These are phyloP conservation scores for Chytriomyces sp. DNA, from an alignment of 192 early-diverging fungal species.

Conservation along the genomic window DNA sequence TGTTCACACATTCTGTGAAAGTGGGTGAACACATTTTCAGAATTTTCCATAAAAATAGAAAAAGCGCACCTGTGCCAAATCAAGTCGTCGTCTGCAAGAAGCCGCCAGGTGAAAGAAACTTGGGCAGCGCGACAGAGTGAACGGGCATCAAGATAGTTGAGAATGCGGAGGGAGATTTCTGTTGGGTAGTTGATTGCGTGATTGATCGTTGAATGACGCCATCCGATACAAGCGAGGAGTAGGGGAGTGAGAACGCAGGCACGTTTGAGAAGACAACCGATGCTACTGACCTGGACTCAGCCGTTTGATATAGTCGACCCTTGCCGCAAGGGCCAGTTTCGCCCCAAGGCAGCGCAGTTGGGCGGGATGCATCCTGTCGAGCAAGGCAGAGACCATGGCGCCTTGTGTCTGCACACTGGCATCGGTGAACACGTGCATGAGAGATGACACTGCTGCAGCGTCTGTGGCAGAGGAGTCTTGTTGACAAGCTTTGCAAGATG, in stretches of 20 bases:
- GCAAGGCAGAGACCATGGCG: conserved; percentile 5
- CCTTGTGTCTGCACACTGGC: conserved; percentile 15
- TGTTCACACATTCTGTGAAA: conserved; percentile 88
- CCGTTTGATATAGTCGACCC: conserved; percentile 24
- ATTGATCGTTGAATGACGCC: no score
- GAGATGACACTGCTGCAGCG: neutral
- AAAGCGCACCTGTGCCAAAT: conserved; percentile 79
- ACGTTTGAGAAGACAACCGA: neutral
- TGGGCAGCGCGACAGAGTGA: conserved; percentile 91
- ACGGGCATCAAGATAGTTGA: conserved; percentile 90
- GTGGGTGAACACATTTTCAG: neutral
- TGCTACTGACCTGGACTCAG: neutral
- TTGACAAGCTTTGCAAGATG: conserved; percentile 6
- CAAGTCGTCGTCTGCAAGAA: conserved; percentile 85
- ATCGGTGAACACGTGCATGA: neutral
- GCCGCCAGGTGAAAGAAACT: conserved; percentile 81
- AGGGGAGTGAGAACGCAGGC: no score
- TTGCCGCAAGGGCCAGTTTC: conserved; percentile 11
- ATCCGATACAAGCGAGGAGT: no score
- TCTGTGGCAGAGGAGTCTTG: neutral
- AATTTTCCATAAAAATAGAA: neutral
- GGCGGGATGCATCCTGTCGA: conserved; percentile 16
- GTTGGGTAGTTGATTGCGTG: conserved; percentile 51
- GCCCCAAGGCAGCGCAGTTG: conserved; percentile 35
- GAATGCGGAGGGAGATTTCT: conserved; percentile 82